Base-by-base conservation (phyloP, 495 filamentous ascomycete genomes). In the Letharia lupina region DNA sequence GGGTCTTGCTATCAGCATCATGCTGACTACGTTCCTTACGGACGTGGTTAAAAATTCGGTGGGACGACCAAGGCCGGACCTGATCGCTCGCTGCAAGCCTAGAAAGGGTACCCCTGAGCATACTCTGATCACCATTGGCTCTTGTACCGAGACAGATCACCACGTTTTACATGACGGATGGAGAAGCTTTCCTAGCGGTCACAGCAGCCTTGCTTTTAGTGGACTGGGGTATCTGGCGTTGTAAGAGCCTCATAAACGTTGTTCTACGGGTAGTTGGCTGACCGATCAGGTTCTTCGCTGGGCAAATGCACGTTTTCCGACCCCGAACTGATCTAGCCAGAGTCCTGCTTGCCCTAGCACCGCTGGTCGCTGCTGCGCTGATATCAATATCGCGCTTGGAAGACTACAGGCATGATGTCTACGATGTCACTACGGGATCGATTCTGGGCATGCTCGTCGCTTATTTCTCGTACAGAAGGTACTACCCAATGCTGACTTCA, bases 401-500 rank as follows among this genome's bases (percentile, higher is more conserved):
- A 72, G 94, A 99, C 74, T 99, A 99, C 73, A 78, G 94, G 37
- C 94, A 99, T 69, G 95, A 98, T 73, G 89, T 95, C 7, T 96
- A 87, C 60, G 94, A 99, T 77, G 95, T 99, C 28, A 88, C 84
- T 35, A 78, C 79, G 20, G 94, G 94, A 1, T 86, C 83, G 1
- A 66, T 89, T 40, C 78, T 99, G 16, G 94, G 94, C 2, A 81
- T 87, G 68, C 73, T 78, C 10, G 78, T 97, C 13, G 86, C 90
- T 23, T 89, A 88, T 71, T 95, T 91, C 76, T 91, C 87, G 35
- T 98, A 96, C 71, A 77, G 90, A 67, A 81, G 86, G 61, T 88
- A 88, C 70, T 89, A 83, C 70, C 86, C 86, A 2, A 65, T 75
- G 8, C 70, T 89, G 65, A 72, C 77, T 33, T 80, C 76, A 16